These are phyloP conservation scores for Cordyceps javanica DNA, from an alignment of 2,329 filamentous ascomycete species.

Conservation along the genomic window DNA sequence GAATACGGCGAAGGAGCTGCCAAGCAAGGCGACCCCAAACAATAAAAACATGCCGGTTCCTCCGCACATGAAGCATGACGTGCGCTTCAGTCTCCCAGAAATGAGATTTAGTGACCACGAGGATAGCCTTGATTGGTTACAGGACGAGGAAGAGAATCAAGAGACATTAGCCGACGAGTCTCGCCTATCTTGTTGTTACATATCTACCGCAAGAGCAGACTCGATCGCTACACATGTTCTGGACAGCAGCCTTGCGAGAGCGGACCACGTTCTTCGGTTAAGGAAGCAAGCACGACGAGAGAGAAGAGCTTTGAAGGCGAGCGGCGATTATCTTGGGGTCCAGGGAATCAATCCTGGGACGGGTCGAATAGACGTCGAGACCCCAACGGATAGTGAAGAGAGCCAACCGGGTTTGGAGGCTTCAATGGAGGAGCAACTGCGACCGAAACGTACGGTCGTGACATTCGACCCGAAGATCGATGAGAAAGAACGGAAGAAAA, in stretches of 20 bases:
- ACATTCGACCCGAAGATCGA: slow-evolving; percentile 28
- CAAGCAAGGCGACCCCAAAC: slow-evolving; percentile 9
- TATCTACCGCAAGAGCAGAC: background rate
- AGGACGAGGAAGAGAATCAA: background rate
- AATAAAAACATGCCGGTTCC: background rate
- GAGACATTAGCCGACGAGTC: background rate
- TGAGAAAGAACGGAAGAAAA: slow-evolving; percentile 33
- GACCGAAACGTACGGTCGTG: slow-evolving; percentile 26
- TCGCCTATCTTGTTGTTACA: background rate
- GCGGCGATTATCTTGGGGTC: slow-evolving; percentile 53
- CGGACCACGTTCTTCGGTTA: slow-evolving; percentile 22
- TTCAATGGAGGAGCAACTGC: slow-evolving; percentile 26
- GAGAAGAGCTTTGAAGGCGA: slow-evolving; percentile 43
- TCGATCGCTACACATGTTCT: slow-evolving; percentile 7
- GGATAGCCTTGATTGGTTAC: background rate
- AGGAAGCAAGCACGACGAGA: slow-evolving; percentile 28
- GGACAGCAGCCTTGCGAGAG: slow-evolving; percentile 13
- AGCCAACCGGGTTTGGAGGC: slow-evolving; percentile 21
- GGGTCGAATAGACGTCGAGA: slow-evolving; percentile 45
- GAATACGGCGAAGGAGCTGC: slow-evolving; percentile 29
- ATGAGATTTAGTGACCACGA: slow-evolving; percentile 1
- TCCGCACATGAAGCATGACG: background rate
- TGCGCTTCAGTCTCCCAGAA: slow-evolving; percentile 2
- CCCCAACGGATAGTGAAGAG: slow-evolving; percentile 41
- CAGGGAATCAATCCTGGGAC: slow-evolving; percentile 53